A percentile compares a stretch with the other conserved stretches of the same genome.
Evolutionary conservation across 2,329 filamentous ascomycete species (phyloP).

Genomic region (Arachnomyces sp.): DNA sequence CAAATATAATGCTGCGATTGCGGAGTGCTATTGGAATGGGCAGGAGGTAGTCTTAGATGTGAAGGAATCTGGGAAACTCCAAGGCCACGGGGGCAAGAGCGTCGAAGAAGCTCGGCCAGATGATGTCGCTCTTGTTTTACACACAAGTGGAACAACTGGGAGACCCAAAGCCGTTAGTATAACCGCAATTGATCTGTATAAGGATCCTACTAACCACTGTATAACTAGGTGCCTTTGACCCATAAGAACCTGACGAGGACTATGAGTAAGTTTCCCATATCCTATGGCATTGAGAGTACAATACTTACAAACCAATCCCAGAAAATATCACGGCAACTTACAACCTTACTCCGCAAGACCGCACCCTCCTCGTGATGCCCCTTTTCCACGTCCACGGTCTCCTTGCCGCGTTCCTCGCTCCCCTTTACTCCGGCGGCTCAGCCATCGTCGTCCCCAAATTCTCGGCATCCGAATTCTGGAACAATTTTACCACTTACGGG

Average conservation of each 20-base stretch:
- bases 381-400: slow-evolving; percentile 88
- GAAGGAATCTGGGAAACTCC: slow-evolving; percentile 64
- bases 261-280: slow-evolving; percentile 50
- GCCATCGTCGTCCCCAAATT: slow-evolving; percentile 72
- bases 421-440: slow-evolving; percentile 66
- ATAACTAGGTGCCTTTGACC: slow-evolving; percentile 59
- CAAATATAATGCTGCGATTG: slow-evolving; percentile 74
- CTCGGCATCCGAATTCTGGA: slow-evolving; percentile 76
- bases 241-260: slow-evolving; percentile 73
- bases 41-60: slow-evolving; percentile 66
- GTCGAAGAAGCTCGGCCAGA: slow-evolving; percentile 57
- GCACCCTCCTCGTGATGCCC: slow-evolving; percentile 83
- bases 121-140: slow-evolving; percentile 71
- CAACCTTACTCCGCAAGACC: slow-evolving; percentile 58
- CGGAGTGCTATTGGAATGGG: slow-evolving; percentile 74
- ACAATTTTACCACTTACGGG: slow-evolving; percentile 61
- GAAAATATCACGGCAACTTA: slow-evolving; percentile 74
- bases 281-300: slow-evolving; percentile 3
- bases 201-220: slow-evolving; percentile 6
- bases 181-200: neutral
- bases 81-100: slow-evolving; percentile 39
- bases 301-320: slow-evolving; percentile 20
- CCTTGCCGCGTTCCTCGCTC: slow-evolving; percentile 70
- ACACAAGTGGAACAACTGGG: slow-evolving; percentile 79
- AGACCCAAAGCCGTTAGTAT: slow-evolving; percentile 66